phyloP scores from a whole-genome alignment of 2,329 filamentous ascomycete genomes.

The Rachicladosporium sp. region DNA sequence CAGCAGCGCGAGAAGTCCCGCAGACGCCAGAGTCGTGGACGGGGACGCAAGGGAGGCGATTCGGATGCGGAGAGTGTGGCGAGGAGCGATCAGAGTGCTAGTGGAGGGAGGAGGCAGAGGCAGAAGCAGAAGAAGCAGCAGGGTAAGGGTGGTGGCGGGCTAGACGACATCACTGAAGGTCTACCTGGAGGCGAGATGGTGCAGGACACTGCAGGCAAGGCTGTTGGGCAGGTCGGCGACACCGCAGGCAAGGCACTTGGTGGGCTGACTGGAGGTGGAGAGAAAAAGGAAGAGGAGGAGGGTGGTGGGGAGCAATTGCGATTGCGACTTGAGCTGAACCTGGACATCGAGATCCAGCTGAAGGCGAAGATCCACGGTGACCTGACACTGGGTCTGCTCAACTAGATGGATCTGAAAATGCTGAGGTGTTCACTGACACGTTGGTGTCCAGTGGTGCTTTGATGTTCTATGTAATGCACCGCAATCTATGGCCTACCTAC shows the following conservation, averaged over 20 bases:
- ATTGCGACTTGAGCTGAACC: conserved; percentile 46
- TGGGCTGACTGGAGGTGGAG: conserved; percentile 34
- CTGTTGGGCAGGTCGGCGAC: conserved; percentile 32
- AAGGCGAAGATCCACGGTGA: conserved; percentile 56
- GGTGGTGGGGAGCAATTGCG: conserved; percentile 40
- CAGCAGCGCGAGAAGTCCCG: conserved; percentile 27
- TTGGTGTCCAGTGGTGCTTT: no score
- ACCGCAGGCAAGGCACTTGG: conserved; percentile 35
- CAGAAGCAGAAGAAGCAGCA: conserved; percentile 39
- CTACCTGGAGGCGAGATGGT: conserved; percentile 43
- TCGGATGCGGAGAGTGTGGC: conserved; percentile 43
- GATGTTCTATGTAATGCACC: no score
- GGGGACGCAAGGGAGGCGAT: conserved; percentile 31
- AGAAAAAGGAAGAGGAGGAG: conserved; percentile 20
- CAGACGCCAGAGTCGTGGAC: conserved; percentile 38
- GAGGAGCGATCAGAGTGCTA: conserved; percentile 40
- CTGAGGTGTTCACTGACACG: no score
- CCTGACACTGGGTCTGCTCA: conserved; percentile 43
- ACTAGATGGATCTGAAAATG: conserved; percentile 11
- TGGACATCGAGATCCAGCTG: conserved; percentile 51
- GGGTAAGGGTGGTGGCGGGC: conserved; percentile 34
- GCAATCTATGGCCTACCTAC: no score
- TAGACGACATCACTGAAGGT: conserved; percentile 45
- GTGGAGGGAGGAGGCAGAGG: conserved; percentile 44
- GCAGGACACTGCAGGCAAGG: conserved; percentile 39